Base-by-base conservation (phyloP, 1,284 basidiomycete genomes). In the Pseudozyma sp. region DNA sequence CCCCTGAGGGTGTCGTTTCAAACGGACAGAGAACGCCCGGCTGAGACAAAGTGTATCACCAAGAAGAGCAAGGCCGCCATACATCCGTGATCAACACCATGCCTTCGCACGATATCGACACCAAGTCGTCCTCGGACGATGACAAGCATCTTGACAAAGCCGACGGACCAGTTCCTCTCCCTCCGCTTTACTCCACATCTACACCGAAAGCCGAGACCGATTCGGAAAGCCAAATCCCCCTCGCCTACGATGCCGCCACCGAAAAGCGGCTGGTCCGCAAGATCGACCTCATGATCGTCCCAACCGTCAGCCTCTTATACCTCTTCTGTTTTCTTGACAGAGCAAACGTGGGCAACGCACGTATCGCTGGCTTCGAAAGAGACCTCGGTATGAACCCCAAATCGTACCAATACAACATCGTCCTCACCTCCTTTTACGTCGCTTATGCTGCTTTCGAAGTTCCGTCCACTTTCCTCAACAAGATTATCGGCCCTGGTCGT, bases 391-490 rank as follows among this genome's bases (percentile, higher is more conserved):
- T 81, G 73, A 64, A 76, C 48, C 66, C 76, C 7, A 52, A 35
- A 6, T 63, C 58, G 35, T 79, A 76, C 52, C 49, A 77, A n/a
- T 79, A 65, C 65, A 80, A 79, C 61, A 76, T 82, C 38, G 62
- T 81, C n/a, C 52, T 81, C 47, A 80, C 79, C 14, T 53, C 66
- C 19, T 74, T 74, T 49, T 74, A 79, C 44, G 60, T 72, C 34
- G 60, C 73, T 19, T 81, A 80, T 36, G 65, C 74, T 25, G 55
- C 70, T n/a, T 80, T 79, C 48, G 79, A 81, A 83, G 89, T 92
- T 25, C 91, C 91, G 2, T 85, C 88, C 48, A 90, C 91, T 83
- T 89, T 92, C 80, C 76, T 89, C 10, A 81, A 87, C 57, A 88
- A 87, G 71, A 83, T 83, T 47, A 76, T 82, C 53, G 82, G 83